phyloP scores from a whole-genome alignment of 1,284 basidiomycete genomes.

The Blastosporella zonata region DNA sequence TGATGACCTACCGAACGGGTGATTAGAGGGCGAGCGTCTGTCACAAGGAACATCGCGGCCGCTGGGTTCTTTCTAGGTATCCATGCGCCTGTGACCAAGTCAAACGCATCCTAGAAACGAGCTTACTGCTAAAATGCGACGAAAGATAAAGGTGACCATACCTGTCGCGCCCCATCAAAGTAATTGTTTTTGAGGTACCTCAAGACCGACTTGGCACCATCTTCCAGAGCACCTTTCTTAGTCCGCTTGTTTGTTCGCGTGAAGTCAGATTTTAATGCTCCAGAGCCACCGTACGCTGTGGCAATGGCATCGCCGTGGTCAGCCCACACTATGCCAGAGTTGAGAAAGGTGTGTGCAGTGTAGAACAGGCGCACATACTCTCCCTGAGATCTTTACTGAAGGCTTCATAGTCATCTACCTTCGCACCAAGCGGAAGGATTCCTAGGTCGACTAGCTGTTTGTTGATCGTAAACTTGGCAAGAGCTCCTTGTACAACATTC shows the following conservation, averaged over 20 bases:
- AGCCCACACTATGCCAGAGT: constrained; percentile 77
- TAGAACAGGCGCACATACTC: constrained; percentile 49
- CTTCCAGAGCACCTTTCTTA: constrained; percentile 76
- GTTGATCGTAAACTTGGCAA: constrained; percentile 84
- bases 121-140: neutral
- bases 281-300: constrained; percentile 91
- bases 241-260: constrained; percentile 92
- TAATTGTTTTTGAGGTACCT: constrained; percentile 98
- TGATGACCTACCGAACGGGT: constrained; percentile 70
- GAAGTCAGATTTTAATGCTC: constrained; percentile 96
- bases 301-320: constrained; percentile 95
- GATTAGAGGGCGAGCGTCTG: constrained; percentile 77
- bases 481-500: constrained; percentile 90
- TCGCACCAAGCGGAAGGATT: constrained; percentile 66
- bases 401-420: constrained; percentile 74
- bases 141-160: constrained; percentile 28
- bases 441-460: constrained; percentile 75
- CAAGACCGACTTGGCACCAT: constrained; percentile 84
- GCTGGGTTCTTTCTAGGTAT: constrained; percentile 71
- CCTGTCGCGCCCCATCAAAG: constrained; percentile 91
- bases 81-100: constrained; percentile 93
- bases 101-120: constrained; percentile 76
- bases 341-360: constrained; percentile 8
- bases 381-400: constrained; percentile 87
- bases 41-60: constrained; percentile 62